Base-by-base conservation (phyloP, 371 early-diverging fungal species). In the Syncephalis fuscata region DNA sequence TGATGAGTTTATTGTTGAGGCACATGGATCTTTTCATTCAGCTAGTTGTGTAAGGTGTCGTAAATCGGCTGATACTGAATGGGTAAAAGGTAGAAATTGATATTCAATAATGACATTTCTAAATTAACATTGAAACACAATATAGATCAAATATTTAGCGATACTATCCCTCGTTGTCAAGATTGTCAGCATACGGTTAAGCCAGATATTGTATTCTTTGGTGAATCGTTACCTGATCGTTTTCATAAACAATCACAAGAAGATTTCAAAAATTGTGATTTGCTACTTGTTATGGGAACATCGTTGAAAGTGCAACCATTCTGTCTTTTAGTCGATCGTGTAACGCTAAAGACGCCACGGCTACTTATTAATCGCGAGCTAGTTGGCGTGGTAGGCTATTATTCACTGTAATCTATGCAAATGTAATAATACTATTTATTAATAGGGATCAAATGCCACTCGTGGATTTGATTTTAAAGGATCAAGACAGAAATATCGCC, bases 121-220 rank as follows among this genome's bases (percentile, higher is more conserved):
- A 22, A 40, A 22, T 19, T 41, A 3, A 24, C 36, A 27, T 16
- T 3, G 40, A n/a, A n/a, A 27, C 26, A 22, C 36, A 8, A 32
- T 17, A 3, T 50, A 59, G 62, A 58, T 19, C 47, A 23, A n/a
- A 59, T 80, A n/a, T 50, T 76, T n/a, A 51, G 52, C 5, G 74
- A 66, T n/a, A 52, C 64, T 44, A 74, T 87, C 7, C 85, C 92
- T 11, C 54, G 58, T 17, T 92, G 91, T 57, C 40, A 47, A 16
- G 19, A 56, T 10, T 91, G 90, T 58, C 54, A 62, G 22, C 76
- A 78, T 10, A 61, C 82, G 19, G 75, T 95, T 51, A 95, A 95
- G 56, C 94, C 94, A 1, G 81, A 88, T 52, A 96, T 96, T 46
- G 83, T 85, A 0, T 96, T 96, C 53, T 96, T 96, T 63, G 94